Base-by-base conservation (phyloP, 306 rosid genomes). In the Comarum palustre region DNA sequence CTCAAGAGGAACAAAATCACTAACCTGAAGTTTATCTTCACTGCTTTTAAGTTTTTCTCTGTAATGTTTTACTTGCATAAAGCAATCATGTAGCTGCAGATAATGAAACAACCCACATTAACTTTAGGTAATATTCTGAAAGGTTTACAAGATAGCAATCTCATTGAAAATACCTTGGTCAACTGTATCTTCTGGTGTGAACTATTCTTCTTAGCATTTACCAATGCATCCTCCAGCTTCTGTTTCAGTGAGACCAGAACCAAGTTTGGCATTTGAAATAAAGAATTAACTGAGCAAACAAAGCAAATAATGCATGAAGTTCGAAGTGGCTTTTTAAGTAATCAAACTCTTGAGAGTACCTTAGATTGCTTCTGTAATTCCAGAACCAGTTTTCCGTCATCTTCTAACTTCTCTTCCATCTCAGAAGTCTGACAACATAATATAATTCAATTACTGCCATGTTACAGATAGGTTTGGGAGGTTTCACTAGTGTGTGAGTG, bases 151-250 rank as follows among this genome's bases (percentile, higher is more conserved):
- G 36, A 13, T 57, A 46, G 27, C 8, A 41, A 43, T 27, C 20
- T 2, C 27, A 51, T 10, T 17, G 43, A 42, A 67, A 84, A 78
- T 85, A 94, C 99, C 96, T 91, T 90, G 75, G 77, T 79, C 82
- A 85, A 78, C 68, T 86, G 96, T 84, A 32, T 74, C 81, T 88
- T 92, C 50, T 76, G 88, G 81, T 80, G 75, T 27, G 91, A 85
- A 84, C 95, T 14, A 73, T 79, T 84, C 75, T 88, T 94, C 90
- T 91, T 94, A 8, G 89, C 89, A 82, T 75, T 79, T 76, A 87
- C 81, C 83, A 94, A 83, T 10, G 90, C 89, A 70, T 94, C 99
- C 88, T 91, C 97, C 81, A 94, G 79, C 82, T 89, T 90, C 99
- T 91, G 93, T 83, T 52, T 67, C 61, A 71, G 74, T 68, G 70